Conservation (phyloP, 495 filamentous ascomycete genomes). For the Hyaloscypha bicolor region DNA sequence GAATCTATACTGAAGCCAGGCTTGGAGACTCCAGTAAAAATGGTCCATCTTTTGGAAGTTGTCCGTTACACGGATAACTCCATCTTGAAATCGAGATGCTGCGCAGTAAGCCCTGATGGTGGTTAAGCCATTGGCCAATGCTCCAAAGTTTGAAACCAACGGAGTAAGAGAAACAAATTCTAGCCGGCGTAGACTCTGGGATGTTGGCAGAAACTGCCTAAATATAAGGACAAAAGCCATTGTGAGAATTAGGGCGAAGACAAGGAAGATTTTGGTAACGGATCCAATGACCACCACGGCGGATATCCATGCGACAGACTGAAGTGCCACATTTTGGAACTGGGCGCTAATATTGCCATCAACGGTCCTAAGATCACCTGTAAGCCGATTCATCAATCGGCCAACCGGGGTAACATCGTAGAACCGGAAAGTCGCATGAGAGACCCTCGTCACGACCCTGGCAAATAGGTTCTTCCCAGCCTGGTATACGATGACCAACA, state of each 20-base stretch:
- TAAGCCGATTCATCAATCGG: constrained; percentile 83
- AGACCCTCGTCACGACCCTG: constrained; percentile 67
- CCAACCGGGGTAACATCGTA: constrained; percentile 86
- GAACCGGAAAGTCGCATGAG: constrained; percentile 80
- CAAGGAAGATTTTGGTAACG: constrained; percentile 72
- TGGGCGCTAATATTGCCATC: constrained; percentile 76
- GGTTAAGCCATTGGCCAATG: constrained; percentile 74
- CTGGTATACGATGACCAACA: constrained; percentile 71
- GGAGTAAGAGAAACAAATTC: constrained; percentile 85
- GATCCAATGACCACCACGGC: constrained; percentile 74
- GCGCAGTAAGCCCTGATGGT: constrained; percentile 79
- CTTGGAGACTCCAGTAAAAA: constrained; percentile 86
- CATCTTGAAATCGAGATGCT: constrained; percentile 71
- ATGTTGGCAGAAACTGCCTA: constrained; percentile 73
- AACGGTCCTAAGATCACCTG: constrained; percentile 79
- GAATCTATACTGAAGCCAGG: constrained; percentile 80
- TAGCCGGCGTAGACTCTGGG: constrained; percentile 76
- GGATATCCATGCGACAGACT: constrained; percentile 67
- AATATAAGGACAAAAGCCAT: constrained; percentile 68
- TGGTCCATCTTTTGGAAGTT: constrained; percentile 91
- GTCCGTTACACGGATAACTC: constrained; percentile 75
- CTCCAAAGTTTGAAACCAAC: constrained; percentile 83
- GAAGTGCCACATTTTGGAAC: constrained; percentile 66
- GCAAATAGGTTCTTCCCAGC: constrained; percentile 74
- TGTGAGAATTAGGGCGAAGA: constrained; percentile 66